These are phyloP conservation scores for Sporisorium iseilematis-ciliati DNA, from an alignment of 1,284 basidiomycete species.

Conservation along the genomic window DNA sequence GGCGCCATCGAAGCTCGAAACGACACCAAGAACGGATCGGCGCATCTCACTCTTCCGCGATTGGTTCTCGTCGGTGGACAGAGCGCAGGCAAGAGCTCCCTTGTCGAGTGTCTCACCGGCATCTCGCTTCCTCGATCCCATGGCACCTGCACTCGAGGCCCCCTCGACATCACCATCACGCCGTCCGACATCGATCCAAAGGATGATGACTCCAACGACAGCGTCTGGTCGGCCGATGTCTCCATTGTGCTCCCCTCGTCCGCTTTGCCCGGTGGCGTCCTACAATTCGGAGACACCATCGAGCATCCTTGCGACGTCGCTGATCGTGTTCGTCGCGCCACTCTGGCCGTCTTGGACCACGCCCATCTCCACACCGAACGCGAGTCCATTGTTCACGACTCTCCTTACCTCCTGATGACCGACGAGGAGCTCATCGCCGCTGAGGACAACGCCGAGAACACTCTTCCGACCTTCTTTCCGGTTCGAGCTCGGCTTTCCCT, in stretches of 20 bases:
- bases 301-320: slow-evolving; percentile 18
- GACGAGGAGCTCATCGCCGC: slow-evolving; percentile 16
- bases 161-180: slow-evolving; percentile 29
- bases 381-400: neutral
- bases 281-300: slow-evolving; percentile 22
- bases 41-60: slow-evolving; percentile 4
- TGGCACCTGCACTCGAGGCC: slow-evolving; percentile 33
- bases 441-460: slow-evolving; percentile 16
- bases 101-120: slow-evolving; percentile 33
- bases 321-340: slow-evolving; percentile 27
- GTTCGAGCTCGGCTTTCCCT: slow-evolving; percentile 11
- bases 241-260: slow-evolving; percentile 9
- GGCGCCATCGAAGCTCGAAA: neutral
- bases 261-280: neutral
- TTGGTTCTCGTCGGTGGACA: slow-evolving; percentile 29
- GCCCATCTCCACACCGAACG: neutral
- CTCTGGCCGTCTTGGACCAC: slow-evolving; percentile 20
- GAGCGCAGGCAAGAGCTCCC: slow-evolving; percentile 32
- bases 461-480: slow-evolving; percentile 24
- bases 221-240: slow-evolving; percentile 13
- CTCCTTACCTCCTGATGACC: slow-evolving; percentile 12
- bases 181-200: neutral
- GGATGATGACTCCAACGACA: neutral
- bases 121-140: slow-evolving; percentile 23
- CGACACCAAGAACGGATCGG: neutral